Evolutionary conservation across 306 rosid species (phyloP), one percentile per base, ranked within the genome.

Genomic region (Benincasa hispida): DNA sequence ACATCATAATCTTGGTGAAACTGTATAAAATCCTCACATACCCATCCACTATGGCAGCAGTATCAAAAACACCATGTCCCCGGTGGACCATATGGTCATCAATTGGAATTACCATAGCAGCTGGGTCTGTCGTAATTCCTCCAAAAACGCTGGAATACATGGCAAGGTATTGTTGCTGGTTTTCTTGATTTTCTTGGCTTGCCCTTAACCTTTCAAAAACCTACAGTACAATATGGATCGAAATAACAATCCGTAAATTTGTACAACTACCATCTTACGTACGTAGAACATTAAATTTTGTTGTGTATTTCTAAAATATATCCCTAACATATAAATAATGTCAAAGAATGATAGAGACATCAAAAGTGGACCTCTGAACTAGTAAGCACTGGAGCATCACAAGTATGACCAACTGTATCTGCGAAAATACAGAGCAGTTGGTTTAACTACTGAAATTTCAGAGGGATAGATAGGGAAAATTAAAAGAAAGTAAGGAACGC

Each of bases 41-140:
- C 98, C 98, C 98, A 3, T 93, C 89, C 75, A 79, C 74, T 47
- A 93, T 90, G 81, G 96, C 90, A 37, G 97, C 98, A 21, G 98
- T 93, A 67, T 93, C 97, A 21, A 93, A 93, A 82, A 93, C 97
- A 78, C 93, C 97, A 30, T 93, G 98, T 63, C 98, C 98, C 60
- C 98, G 83, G 27, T 93, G 98, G 78, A 93, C 94, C 97, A 93
- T 88, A 86, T 93, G 98, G 76, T 93, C 98, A 80, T 91, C 98
- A 83, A 91, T 80, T 28, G 98, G 94, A 74, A 93, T 85, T 63
- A 91, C 89, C 98, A 93, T 93, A 30, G 87, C 92, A 72, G 90
- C 86, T 60, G 94, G 88, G 55, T 93, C 94, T 1, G 91, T 90
- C 19, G 90, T 91, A 73, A 91, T 90, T 78, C 97, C 97, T 58